Evolutionary conservation across 2,329 filamentous ascomycete genomes (phyloP), one percentile per base, ranked within the genome.

Genomic region (Corynespora cassiicola): DNA sequence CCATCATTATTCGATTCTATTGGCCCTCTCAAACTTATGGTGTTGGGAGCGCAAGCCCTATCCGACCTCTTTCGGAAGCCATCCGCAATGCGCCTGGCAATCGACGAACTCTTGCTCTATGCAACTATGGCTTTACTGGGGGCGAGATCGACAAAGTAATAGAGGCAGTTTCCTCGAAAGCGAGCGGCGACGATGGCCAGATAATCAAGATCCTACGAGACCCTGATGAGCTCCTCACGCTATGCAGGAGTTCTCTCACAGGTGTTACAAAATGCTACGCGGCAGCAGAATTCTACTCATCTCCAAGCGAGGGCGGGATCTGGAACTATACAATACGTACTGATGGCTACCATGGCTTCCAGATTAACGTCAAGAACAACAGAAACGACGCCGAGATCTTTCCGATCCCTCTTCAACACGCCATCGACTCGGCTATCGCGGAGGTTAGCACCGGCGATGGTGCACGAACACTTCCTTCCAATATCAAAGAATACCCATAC

Each of bases 251-350:
- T 33, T 63, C 68, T 1, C 60, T 74, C 19, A 54, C 66, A 14
- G 86, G 86, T 10, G 81, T 86, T 1, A 85, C 85, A 2, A 69
- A 65, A 1, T 91, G 87, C 65, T 89, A 85, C 61, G 85, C 78
- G n/a, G 88, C 85, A 7, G 79, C 87, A 2, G 80, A 87, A 5
- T 91, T 92, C 70, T 73, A 81, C 33, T 84, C 85, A 0, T 92
- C 87, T 3, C 87, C 89, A 0, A 75, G 66, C 2, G 84, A 91
- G 68, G 78, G 76, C 8, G 80, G 80, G 2, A 68, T 81, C 30
- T 95, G 90, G 90, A 92, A 91, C 67, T 95, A 95, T 61, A 90
- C 87, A 0, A 76, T 95, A 16, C 78, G 87, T 37, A 82, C 82
- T 2, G 90, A 95, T 61, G 84, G 84, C 15, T 74, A 81, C 0